Conservation (phyloP, 2,329 filamentous ascomycete genomes). For the Sporothrix brunneoviolacea region DNA sequence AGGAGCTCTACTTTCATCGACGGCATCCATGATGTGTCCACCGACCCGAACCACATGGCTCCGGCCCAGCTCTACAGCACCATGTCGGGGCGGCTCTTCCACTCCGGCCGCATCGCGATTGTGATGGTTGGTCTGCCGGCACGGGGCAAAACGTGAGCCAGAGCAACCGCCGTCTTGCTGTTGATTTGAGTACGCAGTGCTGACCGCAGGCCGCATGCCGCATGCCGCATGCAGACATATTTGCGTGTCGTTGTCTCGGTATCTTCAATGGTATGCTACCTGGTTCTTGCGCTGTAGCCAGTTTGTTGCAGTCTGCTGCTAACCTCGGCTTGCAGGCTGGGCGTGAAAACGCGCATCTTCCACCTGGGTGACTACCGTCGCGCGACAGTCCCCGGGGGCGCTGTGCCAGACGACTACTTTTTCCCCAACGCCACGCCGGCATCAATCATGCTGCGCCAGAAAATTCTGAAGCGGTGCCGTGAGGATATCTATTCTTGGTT, state of each 20-base stretch:
- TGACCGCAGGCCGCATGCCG: neutral
- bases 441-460: constrained; percentile 89
- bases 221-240: constrained; percentile 58
- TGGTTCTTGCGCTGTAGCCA: constrained; percentile 24
- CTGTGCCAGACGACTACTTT: constrained; percentile 96
- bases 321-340: constrained; percentile 54
- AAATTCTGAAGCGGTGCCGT: constrained; percentile 94
- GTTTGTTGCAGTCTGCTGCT: too few relatives aligned
- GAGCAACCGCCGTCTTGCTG: neutral
- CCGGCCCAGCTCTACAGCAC: constrained; percentile 97
- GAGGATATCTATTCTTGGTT: constrained; percentile 96
- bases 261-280: constrained; percentile 91
- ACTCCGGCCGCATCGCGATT: constrained; percentile 94
- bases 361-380: constrained; percentile 94
- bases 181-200: neutral
- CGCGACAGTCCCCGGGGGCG: constrained; percentile 76
- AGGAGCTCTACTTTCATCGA: constrained; percentile 96
- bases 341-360: constrained; percentile 96
- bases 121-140: constrained; percentile 94
- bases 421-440: constrained; percentile 88
- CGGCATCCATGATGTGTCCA: constrained; percentile 87
- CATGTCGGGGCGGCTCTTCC: constrained; percentile 92
- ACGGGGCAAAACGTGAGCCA: constrained; percentile 79
- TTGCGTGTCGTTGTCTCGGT: constrained; percentile 88
- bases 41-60: constrained; percentile 67